These are phyloP conservation scores for Pleurotus citrinopileatus DNA, from an alignment of 768 basidiomycete genomes.

Conservation along the genomic window DNA sequence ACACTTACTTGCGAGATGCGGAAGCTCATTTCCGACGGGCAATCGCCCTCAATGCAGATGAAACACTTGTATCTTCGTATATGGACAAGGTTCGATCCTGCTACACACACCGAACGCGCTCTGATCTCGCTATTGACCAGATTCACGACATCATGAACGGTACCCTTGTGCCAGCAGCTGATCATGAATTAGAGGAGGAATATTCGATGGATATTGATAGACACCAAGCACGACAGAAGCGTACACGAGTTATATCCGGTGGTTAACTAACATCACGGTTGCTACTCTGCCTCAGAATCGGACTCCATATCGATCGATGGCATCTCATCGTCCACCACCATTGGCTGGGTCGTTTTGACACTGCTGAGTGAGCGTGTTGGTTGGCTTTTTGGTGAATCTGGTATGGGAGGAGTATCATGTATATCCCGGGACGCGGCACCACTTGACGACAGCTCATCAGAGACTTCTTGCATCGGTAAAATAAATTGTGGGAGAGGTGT, in stretches of 20 bases:
- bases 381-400: not conserved
- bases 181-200: conserved; percentile 28
- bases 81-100: conserved; percentile 41
- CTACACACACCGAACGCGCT: not conserved
- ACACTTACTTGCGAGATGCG: conserved; percentile 46
- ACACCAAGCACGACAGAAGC: conserved; percentile 28
- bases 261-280: not conserved
- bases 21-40: conserved; percentile 67
- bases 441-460: too few species aligned
- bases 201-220: conserved; percentile 19
- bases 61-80: conserved; percentile 50
- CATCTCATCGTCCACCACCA: conserved; percentile 39
- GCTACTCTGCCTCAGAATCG: conserved; percentile 61
- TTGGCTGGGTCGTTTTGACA: not conserved
- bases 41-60: conserved; percentile 54
- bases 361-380: conserved; percentile 5
- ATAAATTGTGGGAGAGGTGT: too few species aligned
- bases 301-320: conserved; percentile 77
- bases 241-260: conserved; percentile 25
- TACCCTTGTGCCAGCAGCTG: conserved; percentile 9
- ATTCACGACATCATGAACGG: conserved; percentile 10
- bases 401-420: too few species aligned
- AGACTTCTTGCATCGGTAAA: too few species aligned
- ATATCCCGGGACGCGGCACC: too few species aligned
- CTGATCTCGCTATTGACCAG: conserved; percentile 6